Evolutionary conservation across 306 rosid genomes (phyloP), one percentile per base, ranked within the genome.

Genomic region (Vicia faba): DNA sequence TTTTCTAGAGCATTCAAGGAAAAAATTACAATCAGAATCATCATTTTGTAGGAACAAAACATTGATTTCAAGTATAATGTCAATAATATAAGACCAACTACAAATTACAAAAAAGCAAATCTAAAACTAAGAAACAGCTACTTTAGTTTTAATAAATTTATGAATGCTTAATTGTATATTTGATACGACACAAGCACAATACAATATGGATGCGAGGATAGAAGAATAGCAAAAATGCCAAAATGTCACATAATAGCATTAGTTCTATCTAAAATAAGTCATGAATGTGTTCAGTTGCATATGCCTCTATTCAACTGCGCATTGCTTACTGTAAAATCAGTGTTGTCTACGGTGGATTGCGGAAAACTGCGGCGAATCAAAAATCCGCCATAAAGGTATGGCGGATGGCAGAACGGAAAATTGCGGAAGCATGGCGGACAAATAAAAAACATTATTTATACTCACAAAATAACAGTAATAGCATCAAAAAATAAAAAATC

Each of bases 1-100:
- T 74, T 89, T 93, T 81, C 96, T 83, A n/a, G 31, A 77, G 61
- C 53, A 72, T 28, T 64, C 11, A 54, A 61, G 23, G 40, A 12
- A 20, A 49, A 49, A 60, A 82, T 55, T 14, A 66, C 38, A 40
- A 36, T 38, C 19, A 72, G 45, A 46, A 19, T 14, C 57, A 68
- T 20, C 64, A 38, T 31, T 45, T 35, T n/a, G 13, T 0, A 61
- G 7, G 60, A 6, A 49, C 7, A 26, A 23, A 70, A 35, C 7
- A 15, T 51, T 39, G n/a, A 50, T 36, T 60, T 39, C 8, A 69
- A 55, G 7, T 41, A 68, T 44, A 35, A 64, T 35, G 58, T 15
- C 44, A 61, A 51, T 38, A 50, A 25, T 49, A 60, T 10, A 66
- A 66, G 23, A 18, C 61, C 46, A 11, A 19, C 40, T 18, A 40